Conservation (phyloP, 176 grass and related monocot species). For the bread wheat (Triticum aestivum) region DNA sequence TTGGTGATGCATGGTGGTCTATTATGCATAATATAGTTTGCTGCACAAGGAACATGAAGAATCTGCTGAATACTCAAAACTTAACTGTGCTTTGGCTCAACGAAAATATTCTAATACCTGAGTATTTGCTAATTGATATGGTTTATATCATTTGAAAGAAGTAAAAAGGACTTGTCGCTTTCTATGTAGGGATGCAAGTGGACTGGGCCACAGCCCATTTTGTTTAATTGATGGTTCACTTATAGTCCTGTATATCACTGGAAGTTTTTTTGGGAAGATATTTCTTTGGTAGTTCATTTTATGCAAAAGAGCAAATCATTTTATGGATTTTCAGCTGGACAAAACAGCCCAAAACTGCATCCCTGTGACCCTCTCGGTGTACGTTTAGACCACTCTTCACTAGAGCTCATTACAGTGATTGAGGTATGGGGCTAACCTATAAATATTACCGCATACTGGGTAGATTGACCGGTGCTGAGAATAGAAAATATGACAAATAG, state of each 20-base stretch:
- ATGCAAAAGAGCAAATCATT: neutral
- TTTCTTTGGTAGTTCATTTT: neutral
- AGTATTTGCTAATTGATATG: neutral
- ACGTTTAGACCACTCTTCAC: neutral
- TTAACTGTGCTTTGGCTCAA: neutral
- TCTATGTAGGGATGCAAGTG: neutral
- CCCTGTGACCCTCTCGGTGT: neutral
- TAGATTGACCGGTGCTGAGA: neutral
- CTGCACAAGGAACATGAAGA: neutral
- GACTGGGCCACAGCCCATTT: neutral
- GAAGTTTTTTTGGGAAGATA: neutral
- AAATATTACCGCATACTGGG: neutral
- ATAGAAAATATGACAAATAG: neutral
- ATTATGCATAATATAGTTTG: neutral
- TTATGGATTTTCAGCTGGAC: neutral
- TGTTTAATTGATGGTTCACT: neutral
- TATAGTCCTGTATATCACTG: neutral
- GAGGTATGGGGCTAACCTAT: neutral
- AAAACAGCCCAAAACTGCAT: neutral
- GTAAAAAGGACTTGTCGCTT: neutral
- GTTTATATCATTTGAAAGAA: neutral
- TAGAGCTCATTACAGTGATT: neutral
- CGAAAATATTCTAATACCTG: slow-evolving; percentile 1
- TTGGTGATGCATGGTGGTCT: neutral
- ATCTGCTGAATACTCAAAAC: neutral